A percentile compares a stretch with the other conserved stretches of the same genome.
Evolutionary conservation across 306 rosid species (phyloP).

Genomic region (Rosa multiflora): DNA sequence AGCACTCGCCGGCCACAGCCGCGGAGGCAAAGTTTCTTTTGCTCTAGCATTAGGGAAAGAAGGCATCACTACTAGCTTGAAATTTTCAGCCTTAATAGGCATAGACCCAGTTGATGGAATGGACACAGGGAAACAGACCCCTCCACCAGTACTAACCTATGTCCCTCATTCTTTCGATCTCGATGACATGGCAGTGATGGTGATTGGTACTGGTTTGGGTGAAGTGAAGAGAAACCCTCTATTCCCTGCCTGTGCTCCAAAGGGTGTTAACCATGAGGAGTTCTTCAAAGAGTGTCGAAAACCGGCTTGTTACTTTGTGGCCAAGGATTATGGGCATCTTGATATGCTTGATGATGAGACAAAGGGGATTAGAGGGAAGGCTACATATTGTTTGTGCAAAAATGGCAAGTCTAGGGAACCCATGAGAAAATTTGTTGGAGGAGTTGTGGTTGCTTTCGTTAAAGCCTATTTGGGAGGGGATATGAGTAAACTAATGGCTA

Average conservation of each 20-base stretch:
- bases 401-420: conserved; percentile 72
- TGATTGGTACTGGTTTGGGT: conserved; percentile 73
- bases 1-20: conserved; percentile 79
- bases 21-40: conserved; percentile 85
- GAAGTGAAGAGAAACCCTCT: conserved; percentile 50
- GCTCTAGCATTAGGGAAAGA: conserved; percentile 57
- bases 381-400: conserved; percentile 56
- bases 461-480: conserved; percentile 59
- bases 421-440: conserved; percentile 92
- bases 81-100: conserved; percentile 72
- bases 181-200: conserved; percentile 54
- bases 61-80: conserved; percentile 33
- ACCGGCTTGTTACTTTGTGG: conserved; percentile 67
- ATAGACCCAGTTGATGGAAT: conserved; percentile 92
- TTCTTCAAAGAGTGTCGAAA: conserved; percentile 61
- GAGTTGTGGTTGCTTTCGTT: conserved; percentile 72
- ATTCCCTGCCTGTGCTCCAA: conserved; percentile 82
- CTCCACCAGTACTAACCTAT: conserved; percentile 76
- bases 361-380: conserved; percentile 61
- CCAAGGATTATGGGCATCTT: conserved; percentile 66
- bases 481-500: conserved; percentile 38
- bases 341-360: conserved; percentile 88
- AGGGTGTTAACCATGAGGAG: conserved; percentile 74
- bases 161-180: conserved; percentile 62
- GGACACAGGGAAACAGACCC: conserved; percentile 70